Evolutionary conservation across 805 yeast genomes (phyloP), one percentile per base, ranked within the genome.

Genomic region (Wickerhamomyces subpelliculosus): DNA sequence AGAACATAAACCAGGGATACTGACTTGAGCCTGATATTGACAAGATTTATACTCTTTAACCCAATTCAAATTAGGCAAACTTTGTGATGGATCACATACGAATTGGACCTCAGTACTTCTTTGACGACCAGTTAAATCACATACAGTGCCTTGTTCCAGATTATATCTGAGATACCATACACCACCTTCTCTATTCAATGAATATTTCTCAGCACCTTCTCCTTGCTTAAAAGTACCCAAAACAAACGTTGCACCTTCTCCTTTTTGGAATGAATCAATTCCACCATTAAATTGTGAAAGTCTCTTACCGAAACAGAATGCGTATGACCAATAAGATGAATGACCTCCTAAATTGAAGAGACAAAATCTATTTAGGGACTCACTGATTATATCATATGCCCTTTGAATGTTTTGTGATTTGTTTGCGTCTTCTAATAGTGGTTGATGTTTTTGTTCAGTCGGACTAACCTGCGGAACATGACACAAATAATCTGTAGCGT

Each of bases 61-160:
- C 27, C 35, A 40, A 4, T 36, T 22, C 7, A 51, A 16, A 13
- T 21, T 28, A 2, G 44, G 34, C 17, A 2, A 10, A n/a, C 4
- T n/a, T 10, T 11, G 29, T 13, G 32, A 32, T 12, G 51, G 42
- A 35, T 51, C 47, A 34, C 59, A 54, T 8, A 42, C 34, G 31
- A 44, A 54, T 29, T 48, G 52, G 2, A 54, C 19, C 23, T 54
- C 51, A 4, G 44, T 38, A 3, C 36, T 37, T 39, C 59, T 41
- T 11, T 49, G 46, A 23, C 38, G 37, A 4, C 52, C 48, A 1
- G 54, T 53, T 30, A 53, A 34, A 35, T 54, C 58, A 43, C 59
- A 54, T 8, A 47, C 35, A 2, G 51, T 37, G 2, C 59, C 59
- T 26, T 43, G 38, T 2, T 25, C 33, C 31, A 51, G 27, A 27